Evolutionary conservation across 768 basidiomycete species (phyloP), one percentile per base, ranked within the genome.

Genomic region (Agrocybe praecox): DNA sequence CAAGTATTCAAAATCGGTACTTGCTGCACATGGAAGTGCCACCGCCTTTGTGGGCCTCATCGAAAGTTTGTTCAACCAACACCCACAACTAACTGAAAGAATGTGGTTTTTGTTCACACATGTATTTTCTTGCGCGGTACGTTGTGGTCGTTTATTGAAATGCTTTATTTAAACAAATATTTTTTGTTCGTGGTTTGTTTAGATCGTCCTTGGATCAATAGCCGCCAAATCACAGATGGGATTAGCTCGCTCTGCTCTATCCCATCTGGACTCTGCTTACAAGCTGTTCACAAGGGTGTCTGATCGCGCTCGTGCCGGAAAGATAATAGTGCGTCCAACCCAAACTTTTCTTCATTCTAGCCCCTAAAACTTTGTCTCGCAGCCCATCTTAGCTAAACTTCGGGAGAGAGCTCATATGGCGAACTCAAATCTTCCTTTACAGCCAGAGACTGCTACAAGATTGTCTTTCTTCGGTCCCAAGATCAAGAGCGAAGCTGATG

Each of bases 51-150:
- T 89, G 24, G 87, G 85, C 14, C 71, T 88, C 60, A 79, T 87
- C 47, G 80, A 83, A 57, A 87, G 84, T 62, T 69, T 87, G 49
- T 85, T 82, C 65, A 84, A 85, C 53, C 86, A 87, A 63, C 81
- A 88, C 55, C 85, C 87, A 21, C 74, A 69, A n/a, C 70, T 89
- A 53, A 86, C 85, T 12, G 86, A 87, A 64, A 78, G 88, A 36
- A 82, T 85, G 81, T 88, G 86, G 84, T 89, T 89, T 69, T 69
- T 86, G 49, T 86, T 88, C 57, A 87, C 85, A 8, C 87, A 89
- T 66, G 86, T 87, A 2, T 89, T 88, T 67, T 89, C 85, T 5
- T 88, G 87, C 65, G 78, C 85, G 33, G 88, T 88, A 68, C 63
- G 82, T 70, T 29, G 52, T 21, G 57, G n/a, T n/a, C n/a, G n/a